Percentiles rank a stretch among this genome's conserved stretches.
Conservation (phyloP, 2,329 filamentous ascomycete genomes). For the Phialophora expanda region DNA sequence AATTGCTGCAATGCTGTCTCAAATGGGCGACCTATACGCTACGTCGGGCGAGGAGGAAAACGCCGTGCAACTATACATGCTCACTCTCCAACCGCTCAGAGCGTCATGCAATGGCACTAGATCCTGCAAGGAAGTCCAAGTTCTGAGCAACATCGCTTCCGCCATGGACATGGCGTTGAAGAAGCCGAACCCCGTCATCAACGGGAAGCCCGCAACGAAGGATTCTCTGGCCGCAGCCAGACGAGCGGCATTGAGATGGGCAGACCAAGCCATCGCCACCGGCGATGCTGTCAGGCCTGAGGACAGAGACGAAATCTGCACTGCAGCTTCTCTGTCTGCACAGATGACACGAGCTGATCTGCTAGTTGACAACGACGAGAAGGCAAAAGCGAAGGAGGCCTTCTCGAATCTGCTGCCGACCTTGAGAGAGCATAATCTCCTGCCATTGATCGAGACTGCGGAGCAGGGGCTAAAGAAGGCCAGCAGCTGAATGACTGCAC, state of each 20-base stretch:
- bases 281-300: slow-evolving; percentile 33
- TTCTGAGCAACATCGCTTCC: slow-evolving; percentile 39
- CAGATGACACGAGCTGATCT: slow-evolving; percentile 38
- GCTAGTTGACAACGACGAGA: slow-evolving; percentile 36
- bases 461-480: slow-evolving; percentile 35
- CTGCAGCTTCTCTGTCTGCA: slow-evolving; percentile 34
- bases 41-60: slow-evolving; percentile 39
- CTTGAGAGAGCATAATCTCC: slow-evolving; percentile 35
- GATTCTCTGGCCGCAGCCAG: slow-evolving; percentile 32
- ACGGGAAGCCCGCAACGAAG: slow-evolving; percentile 38
- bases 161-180: slow-evolving; percentile 39
- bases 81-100: slow-evolving; percentile 37
- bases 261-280: slow-evolving; percentile 38
- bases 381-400: slow-evolving; percentile 32
- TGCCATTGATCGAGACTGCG: slow-evolving; percentile 30
- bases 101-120: slow-evolving; percentile 36
- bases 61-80: slow-evolving; percentile 39
- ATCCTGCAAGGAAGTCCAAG: slow-evolving; percentile 38
- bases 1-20: slow-evolving; percentile 42
- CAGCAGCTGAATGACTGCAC: too few relatives aligned
- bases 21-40: slow-evolving; percentile 39
- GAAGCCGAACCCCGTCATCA: slow-evolving; percentile 37
- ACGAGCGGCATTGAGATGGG: slow-evolving; percentile 36
- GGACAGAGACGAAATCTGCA: slow-evolving; percentile 37
- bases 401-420: slow-evolving; percentile 35